Percentiles rank a stretch among this genome's conserved stretches.
Evolutionary conservation across 2,329 filamentous ascomycete species (phyloP).

Genomic region (Penicillium sp.): DNA sequence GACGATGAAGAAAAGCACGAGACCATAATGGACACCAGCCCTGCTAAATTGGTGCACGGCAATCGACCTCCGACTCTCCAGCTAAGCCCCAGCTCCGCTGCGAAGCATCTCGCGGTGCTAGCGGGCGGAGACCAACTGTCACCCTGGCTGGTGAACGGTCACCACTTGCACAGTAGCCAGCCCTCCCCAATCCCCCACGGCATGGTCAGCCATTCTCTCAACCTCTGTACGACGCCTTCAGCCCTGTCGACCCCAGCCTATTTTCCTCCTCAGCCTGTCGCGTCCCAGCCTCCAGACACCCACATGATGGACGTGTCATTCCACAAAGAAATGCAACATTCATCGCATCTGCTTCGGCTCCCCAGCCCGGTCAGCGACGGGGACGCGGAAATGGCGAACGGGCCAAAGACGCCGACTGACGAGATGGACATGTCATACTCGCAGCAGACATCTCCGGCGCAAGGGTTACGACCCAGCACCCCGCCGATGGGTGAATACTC

Average conservation of each 20-base stretch:
- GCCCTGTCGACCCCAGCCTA: constrained; percentile 32
- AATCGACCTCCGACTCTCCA: neutral
- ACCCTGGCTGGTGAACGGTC: constrained; percentile 21
- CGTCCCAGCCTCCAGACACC: neutral
- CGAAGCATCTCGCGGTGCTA: neutral
- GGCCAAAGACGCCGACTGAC: constrained; percentile 5
- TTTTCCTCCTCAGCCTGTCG: constrained; percentile 17
- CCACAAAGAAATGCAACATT: neutral
- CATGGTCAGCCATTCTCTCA: constrained; percentile 31
- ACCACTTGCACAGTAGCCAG: constrained; percentile 15
- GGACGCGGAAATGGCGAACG: constrained; percentile 11
- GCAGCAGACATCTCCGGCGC: constrained; percentile 5
- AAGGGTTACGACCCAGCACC: neutral
- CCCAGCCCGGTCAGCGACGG: constrained; percentile 43
- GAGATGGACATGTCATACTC: constrained; percentile 21
- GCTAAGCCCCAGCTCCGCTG: neutral
- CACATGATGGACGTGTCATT: neutral
- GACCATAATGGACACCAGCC: constrained; percentile 14
- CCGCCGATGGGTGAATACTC: neutral
- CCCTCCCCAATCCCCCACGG: constrained; percentile 31
- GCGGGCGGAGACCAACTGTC: constrained; percentile 16
- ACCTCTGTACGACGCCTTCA: constrained; percentile 29
- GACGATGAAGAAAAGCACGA: constrained; percentile 31
- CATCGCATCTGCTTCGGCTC: constrained; percentile 24
- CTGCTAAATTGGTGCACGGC: neutral